Evolutionary conservation across 1,284 basidiomycete genomes (phyloP).

Genomic region (Puccinia sorghi): DNA sequence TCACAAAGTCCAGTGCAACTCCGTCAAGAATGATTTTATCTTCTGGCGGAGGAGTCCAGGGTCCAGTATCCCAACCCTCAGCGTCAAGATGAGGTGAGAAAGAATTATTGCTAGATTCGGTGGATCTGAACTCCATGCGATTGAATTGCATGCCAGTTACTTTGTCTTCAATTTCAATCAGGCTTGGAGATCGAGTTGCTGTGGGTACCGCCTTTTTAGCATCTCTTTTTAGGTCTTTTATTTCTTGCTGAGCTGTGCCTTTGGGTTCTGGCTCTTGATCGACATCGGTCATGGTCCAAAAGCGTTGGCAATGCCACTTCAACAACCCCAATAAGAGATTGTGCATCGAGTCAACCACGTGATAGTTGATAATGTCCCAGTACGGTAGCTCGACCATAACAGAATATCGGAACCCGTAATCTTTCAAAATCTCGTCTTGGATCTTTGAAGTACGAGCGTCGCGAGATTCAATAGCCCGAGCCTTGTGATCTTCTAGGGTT

Average conservation of each 20-base stretch:
- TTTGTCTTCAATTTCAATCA: background rate
- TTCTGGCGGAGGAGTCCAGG: conserved; percentile 14
- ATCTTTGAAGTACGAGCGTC: conserved; percentile 28
- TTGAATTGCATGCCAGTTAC: background rate
- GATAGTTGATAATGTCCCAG: conserved; percentile 34
- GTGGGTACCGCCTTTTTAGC: background rate
- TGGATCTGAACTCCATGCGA: background rate
- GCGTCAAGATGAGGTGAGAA: conserved; percentile 4
- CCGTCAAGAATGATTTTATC: conserved; percentile 42
- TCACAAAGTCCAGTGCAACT: background rate
- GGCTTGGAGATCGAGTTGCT: background rate
- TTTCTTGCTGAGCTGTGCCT: background rate
- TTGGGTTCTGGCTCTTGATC: conserved; percentile 7
- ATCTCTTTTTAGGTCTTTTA: background rate
- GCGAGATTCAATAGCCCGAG: conserved; percentile 11
- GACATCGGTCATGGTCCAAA: conserved; percentile 23
- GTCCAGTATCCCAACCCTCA: conserved; percentile 26
- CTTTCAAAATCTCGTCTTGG: background rate
- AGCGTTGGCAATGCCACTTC: conserved; percentile 19
- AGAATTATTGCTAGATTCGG: background rate
- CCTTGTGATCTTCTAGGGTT: background rate
- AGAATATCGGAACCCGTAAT: conserved; percentile 26
- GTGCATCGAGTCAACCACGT: conserved; percentile 36
- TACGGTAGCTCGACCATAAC: conserved; percentile 28
- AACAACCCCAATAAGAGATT: conserved; percentile 21